phyloP scores from a whole-genome alignment of 192 early-diverging fungal species.

The Rhizophagus clarus region DNA sequence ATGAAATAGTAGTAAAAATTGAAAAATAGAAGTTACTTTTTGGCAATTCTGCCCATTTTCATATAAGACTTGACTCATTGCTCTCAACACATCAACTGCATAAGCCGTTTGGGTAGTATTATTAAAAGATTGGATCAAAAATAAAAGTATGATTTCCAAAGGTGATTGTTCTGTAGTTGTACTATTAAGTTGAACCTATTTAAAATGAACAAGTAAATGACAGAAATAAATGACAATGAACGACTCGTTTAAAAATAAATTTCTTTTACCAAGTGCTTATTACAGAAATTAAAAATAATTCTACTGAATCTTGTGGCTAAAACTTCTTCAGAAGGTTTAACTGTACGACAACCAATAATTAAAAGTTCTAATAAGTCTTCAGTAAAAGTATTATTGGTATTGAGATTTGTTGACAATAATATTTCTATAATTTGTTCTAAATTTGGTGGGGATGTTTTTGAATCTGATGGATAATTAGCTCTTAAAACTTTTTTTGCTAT shows the following conservation, averaged over 20 bases:
- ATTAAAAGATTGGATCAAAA: conserved; percentile 18
- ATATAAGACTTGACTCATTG: conserved; percentile 52
- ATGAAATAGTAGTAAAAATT: background rate
- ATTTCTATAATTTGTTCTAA: conserved; percentile 17
- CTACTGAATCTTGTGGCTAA: conserved; percentile 24
- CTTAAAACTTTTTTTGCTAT: conserved; percentile 13
- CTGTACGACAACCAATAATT: conserved; percentile 11
- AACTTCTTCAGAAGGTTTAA: conserved; percentile 14
- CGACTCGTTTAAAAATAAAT: background rate
- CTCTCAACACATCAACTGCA: conserved; percentile 51
- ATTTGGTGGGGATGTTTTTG: background rate
- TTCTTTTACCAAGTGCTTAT: conserved; percentile 11
- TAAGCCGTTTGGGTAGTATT: background rate
- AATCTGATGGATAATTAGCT: conserved; percentile 12
- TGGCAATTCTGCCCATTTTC: conserved; percentile 46
- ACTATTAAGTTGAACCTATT: conserved; percentile 10
- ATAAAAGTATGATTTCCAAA: conserved; percentile 19
- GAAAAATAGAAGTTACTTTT: conserved; percentile 37
- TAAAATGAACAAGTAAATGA: background rate
- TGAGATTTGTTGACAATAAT: conserved; percentile 30
- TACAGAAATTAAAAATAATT: conserved; percentile 30
- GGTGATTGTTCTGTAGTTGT: background rate
- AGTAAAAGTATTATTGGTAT: background rate
- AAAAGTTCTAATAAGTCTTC: conserved; percentile 27
- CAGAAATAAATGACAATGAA: background rate